A percentile compares a stretch with the other conserved stretches of the same genome.
These are phyloP conservation scores for Neurospora sp. DNA, from an alignment of 495 filamentous ascomycete species.

Conservation along the genomic window DNA sequence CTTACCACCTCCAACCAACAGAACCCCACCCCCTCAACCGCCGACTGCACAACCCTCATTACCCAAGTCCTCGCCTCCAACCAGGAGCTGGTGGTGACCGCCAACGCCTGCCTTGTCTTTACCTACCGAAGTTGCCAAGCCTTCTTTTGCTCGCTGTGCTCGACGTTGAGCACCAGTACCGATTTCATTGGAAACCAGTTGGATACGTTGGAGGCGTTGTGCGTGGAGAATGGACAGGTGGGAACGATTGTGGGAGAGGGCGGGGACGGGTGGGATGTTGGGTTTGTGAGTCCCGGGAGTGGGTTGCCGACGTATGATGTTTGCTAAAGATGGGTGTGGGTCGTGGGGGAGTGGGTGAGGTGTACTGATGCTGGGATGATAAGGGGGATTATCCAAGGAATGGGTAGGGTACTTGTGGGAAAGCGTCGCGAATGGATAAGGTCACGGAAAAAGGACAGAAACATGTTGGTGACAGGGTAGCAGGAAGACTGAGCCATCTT, in stretches of 20 bases:
- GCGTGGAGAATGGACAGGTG: conserved; percentile 25
- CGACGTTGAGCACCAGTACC: conserved; percentile 25
- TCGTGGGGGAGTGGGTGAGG: too few relatives aligned
- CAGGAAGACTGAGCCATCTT: too few relatives aligned
- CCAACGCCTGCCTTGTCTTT: conserved; percentile 30
- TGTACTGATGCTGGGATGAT: too few relatives aligned
- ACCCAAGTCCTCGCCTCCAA: conserved; percentile 22
- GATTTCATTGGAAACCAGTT: conserved; percentile 32
- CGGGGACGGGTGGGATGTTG: conserved; percentile 32
- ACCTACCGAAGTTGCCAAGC: conserved; percentile 28
- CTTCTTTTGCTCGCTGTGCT: conserved; percentile 35
- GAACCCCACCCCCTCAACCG: conserved; percentile 16
- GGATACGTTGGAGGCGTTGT: conserved; percentile 25
- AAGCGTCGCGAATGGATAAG: too few relatives aligned
- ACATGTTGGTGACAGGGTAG: too few relatives aligned
- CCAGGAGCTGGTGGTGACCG: conserved; percentile 23
- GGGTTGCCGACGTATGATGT: conserved; percentile 31
- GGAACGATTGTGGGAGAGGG: conserved; percentile 28
- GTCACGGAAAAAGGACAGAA: too few relatives aligned
- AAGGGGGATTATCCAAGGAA: too few relatives aligned
- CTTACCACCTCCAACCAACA: conserved; percentile 4
- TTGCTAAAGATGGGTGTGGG: conserved; percentile 1
- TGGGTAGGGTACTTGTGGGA: too few relatives aligned
- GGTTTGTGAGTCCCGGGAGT: conserved; percentile 22
- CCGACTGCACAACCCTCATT: conserved; percentile 28